These are phyloP conservation scores for Davidsoniella eucalypti DNA, from an alignment of 2,329 filamentous ascomycete species.

Conservation along the genomic window DNA sequence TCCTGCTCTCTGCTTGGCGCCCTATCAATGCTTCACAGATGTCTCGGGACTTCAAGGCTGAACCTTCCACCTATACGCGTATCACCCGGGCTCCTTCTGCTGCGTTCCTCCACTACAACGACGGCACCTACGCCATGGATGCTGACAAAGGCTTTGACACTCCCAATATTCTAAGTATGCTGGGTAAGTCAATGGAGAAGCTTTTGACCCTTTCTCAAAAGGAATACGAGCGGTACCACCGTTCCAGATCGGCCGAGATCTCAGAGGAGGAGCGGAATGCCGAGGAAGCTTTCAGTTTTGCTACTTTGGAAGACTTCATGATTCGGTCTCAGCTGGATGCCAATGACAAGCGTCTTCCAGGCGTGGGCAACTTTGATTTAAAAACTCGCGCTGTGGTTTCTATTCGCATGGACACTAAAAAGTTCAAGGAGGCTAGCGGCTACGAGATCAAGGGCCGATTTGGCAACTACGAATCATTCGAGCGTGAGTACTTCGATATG, in stretches of 20 bases:
- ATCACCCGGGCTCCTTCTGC: constrained; percentile 60
- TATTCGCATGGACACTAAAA: constrained; percentile 68
- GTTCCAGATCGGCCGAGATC: constrained; percentile 48
- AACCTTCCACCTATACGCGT: constrained; percentile 50
- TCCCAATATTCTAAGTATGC: constrained; percentile 73
- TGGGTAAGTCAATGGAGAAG: constrained; percentile 95
- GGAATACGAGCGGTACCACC: constrained; percentile 73
- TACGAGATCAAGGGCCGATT: constrained; percentile 69
- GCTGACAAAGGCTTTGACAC: constrained; percentile 83
- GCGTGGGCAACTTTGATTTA: constrained; percentile 85
- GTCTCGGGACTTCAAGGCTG: constrained; percentile 48
- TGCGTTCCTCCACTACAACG: constrained; percentile 64
- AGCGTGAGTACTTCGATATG: constrained; percentile 95
- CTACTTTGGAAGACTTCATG: constrained; percentile 69
- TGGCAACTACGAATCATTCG: constrained; percentile 78
- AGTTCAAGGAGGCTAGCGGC: constrained; percentile 58
- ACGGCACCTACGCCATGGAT: constrained; percentile 86
- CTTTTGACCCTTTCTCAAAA: constrained; percentile 68
- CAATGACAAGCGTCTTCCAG: constrained; percentile 68
- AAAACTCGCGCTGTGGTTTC: constrained; percentile 88
- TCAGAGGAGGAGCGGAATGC: constrained; percentile 54
- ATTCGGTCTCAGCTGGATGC: constrained; percentile 94
- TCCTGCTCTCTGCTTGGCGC: constrained; percentile 71
- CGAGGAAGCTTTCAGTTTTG: constrained; percentile 75
- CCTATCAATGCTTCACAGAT: constrained; percentile 48